Base-by-base conservation (phyloP, 805 yeast genomes). In the Ogataea glucozyma region DNA sequence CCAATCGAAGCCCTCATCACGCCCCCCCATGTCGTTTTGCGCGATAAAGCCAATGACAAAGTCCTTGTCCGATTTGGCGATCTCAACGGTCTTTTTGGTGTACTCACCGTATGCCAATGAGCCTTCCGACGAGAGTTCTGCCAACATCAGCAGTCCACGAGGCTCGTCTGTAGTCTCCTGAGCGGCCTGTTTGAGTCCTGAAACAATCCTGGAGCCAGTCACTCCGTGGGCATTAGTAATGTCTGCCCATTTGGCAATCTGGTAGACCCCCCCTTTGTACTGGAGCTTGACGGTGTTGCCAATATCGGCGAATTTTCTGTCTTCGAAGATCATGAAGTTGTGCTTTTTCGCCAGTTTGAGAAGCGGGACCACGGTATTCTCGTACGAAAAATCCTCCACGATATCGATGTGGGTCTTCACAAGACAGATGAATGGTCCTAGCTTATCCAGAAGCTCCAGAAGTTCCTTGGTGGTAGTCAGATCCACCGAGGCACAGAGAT, bases 1-100 rank as follows among this genome's bases (percentile, higher is more conserved):
- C 97, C 97, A 93, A 67, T 93, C 99, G 57, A 85, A 90, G 1
- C 91, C 93, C 56, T 83, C 93, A 3, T 76, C 83, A 32, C 76
- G 73, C 12, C 89, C 90, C 21, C 89, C 89, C 87, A 90, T 86
- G 45, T 83, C 82, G 58, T 78, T 77, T 63, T 89, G 97, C 0
- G 99, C 97, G 67, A 93, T 93, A 64, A 91, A 93, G 0, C 99
- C 99, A 67, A 93, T 84, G 22, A 88, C 96, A 68, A 93, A 93
- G 46, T 84, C 89, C 57, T 78, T 83, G 67, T 91, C 96, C 20
- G 81, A 64, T 60, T 86, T 85, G 11, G 71, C 97, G 49, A 93
- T 88, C 23, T 89, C 96, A 13, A 93, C 86, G 1, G 98, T 90
- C 56, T 85, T 76, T 45, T 73, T 67, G 6, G 99, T 86, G 70